phyloP scores from a whole-genome alignment of 208 protist genomes.

The Wallacemonas sp. region DNA sequence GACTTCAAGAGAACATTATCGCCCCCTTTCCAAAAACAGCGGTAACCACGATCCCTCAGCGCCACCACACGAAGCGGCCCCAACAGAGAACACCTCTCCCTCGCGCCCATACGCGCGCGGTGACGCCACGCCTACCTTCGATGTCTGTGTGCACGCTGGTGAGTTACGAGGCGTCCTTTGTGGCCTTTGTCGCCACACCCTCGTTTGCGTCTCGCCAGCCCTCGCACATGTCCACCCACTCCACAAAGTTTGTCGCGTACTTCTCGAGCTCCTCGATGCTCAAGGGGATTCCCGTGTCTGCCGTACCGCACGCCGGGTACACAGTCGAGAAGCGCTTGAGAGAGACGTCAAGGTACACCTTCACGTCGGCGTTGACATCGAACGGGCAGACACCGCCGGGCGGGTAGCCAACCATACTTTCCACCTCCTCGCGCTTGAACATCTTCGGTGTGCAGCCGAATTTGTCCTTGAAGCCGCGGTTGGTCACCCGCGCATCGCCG shows the following conservation, averaged over 20 bases:
- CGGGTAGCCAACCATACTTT: slow-evolving; percentile 41
- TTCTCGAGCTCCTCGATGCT: slow-evolving; percentile 52
- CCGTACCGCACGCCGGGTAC: slow-evolving; percentile 46
- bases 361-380: slow-evolving; percentile 40
- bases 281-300: slow-evolving; percentile 38
- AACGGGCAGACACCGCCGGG: slow-evolving; percentile 66
- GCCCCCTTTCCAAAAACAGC: too few relatives aligned
- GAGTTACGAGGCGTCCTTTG: too few relatives aligned
- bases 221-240: slow-evolving; percentile 70
- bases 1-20: too few relatives aligned
- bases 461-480: slow-evolving; percentile 46
- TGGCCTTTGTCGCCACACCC: background rate
- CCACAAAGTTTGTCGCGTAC: slow-evolving; percentile 52
- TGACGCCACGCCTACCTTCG: background rate
- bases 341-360: slow-evolving; percentile 67
- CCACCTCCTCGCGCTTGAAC: slow-evolving; percentile 54
- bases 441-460: slow-evolving; percentile 43
- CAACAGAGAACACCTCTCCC: too few relatives aligned
- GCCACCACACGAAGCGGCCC: too few relatives aligned
- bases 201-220: slow-evolving; percentile 22
- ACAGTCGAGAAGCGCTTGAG: slow-evolving; percentile 53
- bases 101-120: too few relatives aligned
- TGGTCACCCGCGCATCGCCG: slow-evolving; percentile 46
- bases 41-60: too few relatives aligned
- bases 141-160: too few relatives aligned